Conservation (phyloP, 2,329 filamentous ascomycete genomes). For the Aspergillus candidus region DNA sequence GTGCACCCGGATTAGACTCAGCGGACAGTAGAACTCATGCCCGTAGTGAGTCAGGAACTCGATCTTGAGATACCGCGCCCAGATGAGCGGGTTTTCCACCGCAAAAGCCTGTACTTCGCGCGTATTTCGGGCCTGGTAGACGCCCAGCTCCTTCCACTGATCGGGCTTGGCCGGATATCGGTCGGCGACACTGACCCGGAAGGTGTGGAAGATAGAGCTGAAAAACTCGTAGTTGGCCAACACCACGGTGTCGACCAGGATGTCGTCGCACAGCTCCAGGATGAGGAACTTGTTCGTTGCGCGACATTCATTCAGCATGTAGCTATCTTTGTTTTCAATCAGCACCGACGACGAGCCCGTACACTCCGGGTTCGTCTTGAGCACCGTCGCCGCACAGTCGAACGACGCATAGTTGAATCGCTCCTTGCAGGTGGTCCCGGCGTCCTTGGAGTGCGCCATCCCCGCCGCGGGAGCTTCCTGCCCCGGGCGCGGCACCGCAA, state of each 20-base stretch:
- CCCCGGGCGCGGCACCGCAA: constrained; percentile 18
- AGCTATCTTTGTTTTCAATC: constrained; percentile 96
- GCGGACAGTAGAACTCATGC: constrained; percentile 91
- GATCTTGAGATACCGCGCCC: constrained; percentile 85
- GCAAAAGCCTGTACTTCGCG: constrained; percentile 91
- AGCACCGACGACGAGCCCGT: constrained; percentile 85
- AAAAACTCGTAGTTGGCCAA: constrained; percentile 99
- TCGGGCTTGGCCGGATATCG: constrained; percentile 88
- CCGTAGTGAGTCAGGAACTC: constrained; percentile 93
- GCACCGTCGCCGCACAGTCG: constrained; percentile 86
- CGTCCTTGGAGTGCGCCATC: constrained; percentile 73
- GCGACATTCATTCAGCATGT: constrained; percentile 91
- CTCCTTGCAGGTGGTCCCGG: constrained; percentile 95
- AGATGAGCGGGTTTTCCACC: constrained; percentile 90
- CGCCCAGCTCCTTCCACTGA: constrained; percentile 83
- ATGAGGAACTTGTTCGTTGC: constrained; percentile 88
- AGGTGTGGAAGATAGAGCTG: constrained; percentile 89
- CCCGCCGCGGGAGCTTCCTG: constrained; percentile 47
- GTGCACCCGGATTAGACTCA: constrained; percentile 85
- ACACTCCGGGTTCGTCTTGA: constrained; percentile 81
- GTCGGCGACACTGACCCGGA: constrained; percentile 87
- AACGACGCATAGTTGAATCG: constrained; percentile 97
- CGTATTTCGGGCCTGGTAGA: constrained; percentile 85
- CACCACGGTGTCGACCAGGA: constrained; percentile 89
- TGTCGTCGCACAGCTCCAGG: constrained; percentile 82